phyloP scores from a whole-genome alignment of 345 rosid species.

The Mallotus nudiflorus region DNA sequence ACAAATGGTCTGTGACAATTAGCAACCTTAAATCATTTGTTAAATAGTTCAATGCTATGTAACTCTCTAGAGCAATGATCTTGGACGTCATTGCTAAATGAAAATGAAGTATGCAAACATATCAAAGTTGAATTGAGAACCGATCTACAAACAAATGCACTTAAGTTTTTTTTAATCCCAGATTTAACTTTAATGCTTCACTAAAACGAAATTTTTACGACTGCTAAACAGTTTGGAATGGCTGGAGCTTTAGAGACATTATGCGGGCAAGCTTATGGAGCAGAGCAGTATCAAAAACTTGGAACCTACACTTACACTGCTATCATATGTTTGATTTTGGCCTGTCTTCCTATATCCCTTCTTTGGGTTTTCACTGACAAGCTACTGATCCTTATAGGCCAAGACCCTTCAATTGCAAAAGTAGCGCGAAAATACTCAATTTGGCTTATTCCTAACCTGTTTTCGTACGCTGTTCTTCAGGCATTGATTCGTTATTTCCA shows the following conservation, averaged over 20 bases:
- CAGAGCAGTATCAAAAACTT: slow-evolving; percentile 16
- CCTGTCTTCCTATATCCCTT: background rate
- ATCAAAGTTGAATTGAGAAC: too few species aligned
- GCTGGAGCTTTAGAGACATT: slow-evolving; percentile 12
- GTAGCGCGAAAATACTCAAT: background rate
- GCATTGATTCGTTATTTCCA: slow-evolving; percentile 20
- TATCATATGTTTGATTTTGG: slow-evolving; percentile 2
- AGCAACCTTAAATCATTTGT: too few species aligned
- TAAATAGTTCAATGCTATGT: too few species aligned
- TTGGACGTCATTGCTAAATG: too few species aligned
- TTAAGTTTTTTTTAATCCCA: too few species aligned
- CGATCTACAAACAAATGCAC: too few species aligned
- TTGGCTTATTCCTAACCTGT: slow-evolving; percentile 15
- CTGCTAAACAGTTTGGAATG: slow-evolving; percentile 9
- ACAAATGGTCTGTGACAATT: too few species aligned
- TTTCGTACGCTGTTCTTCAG: slow-evolving; percentile 12
- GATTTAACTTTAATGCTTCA: background rate
- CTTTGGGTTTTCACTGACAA: slow-evolving; percentile 22
- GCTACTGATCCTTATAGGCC: slow-evolving; percentile 16
- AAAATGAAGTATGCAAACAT: too few species aligned
- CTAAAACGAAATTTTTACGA: background rate
- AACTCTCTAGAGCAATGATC: too few species aligned
- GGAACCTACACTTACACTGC: slow-evolving; percentile 7
- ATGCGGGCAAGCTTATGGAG: slow-evolving; percentile 15
- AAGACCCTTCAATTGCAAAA: slow-evolving; percentile 17